phyloP scores from a whole-genome alignment of 2,329 filamentous ascomycete species.

The Trichoderma breve region DNA sequence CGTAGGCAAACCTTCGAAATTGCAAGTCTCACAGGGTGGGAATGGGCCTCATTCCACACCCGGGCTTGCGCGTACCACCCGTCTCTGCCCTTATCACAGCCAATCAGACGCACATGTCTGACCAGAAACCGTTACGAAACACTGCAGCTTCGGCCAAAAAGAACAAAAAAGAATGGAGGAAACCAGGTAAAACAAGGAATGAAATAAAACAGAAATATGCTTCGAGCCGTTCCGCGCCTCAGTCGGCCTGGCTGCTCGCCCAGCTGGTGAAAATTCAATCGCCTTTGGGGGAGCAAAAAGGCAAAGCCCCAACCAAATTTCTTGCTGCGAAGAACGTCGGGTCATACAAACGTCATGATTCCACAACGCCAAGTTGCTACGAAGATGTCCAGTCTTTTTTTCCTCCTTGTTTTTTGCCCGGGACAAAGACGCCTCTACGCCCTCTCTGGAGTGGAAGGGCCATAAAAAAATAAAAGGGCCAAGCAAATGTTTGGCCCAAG shows the following conservation, averaged over 20 bases:
- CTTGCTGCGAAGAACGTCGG: neutral
- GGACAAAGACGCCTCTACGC: neutral
- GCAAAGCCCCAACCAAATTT: neutral
- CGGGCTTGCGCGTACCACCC: neutral
- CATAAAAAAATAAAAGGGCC: neutral
- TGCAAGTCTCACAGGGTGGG: conserved; percentile 1
- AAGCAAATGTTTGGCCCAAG: neutral
- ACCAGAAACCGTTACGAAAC: conserved; percentile 1
- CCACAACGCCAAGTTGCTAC: neutral
- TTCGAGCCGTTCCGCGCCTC: conserved; percentile 14
- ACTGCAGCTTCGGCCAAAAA: neutral
- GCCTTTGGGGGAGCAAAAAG: neutral
- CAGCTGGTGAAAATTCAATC: neutral
- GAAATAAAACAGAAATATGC: conserved; percentile 1
- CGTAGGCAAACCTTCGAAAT: neutral
- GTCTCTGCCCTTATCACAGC: neutral
- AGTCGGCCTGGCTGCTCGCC: neutral
- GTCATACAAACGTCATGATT: conserved; percentile 19
- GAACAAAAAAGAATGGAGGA: neutral
- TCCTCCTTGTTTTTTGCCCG: neutral
- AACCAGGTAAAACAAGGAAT: neutral
- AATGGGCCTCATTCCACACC: conserved; percentile 12
- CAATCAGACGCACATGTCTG: neutral
- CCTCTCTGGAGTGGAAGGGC: neutral
- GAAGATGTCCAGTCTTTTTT: neutral